Conservation (phyloP, 2,329 filamentous ascomycete species). For the Trichothecium roseum region DNA sequence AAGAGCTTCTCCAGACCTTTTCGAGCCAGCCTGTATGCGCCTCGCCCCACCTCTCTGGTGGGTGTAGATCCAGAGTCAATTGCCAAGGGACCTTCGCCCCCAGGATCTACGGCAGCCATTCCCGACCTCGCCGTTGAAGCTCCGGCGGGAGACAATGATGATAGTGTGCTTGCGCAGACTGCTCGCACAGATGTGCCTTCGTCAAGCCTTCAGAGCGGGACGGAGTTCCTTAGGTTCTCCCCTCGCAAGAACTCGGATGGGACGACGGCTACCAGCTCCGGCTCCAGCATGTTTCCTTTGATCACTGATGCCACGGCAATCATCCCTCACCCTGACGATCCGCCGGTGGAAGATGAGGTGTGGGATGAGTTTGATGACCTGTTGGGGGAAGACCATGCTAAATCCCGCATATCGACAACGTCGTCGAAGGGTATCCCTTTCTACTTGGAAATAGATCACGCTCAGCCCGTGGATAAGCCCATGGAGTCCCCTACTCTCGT, state of each 20-base stretch:
- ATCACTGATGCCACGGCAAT: constrained; percentile 56
- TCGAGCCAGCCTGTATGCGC: constrained; percentile 35
- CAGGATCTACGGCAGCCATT: constrained; percentile 23
- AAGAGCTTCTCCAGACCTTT: constrained; percentile 85
- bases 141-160: constrained; percentile 19
- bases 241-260: constrained; percentile 61
- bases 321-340: constrained; percentile 50
- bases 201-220: constrained; percentile 13
- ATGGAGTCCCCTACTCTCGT: constrained; percentile 39
- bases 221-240: constrained; percentile 67
- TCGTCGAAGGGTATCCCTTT: constrained; percentile 48
- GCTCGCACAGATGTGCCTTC: not conserved
- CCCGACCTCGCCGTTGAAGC: constrained; percentile 26
- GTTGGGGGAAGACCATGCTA: constrained; percentile 39
- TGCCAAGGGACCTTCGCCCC: constrained; percentile 32
- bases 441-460: constrained; percentile 34
- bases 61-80: constrained; percentile 25
- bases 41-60: constrained; percentile 15
- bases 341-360: constrained; percentile 70
- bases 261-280: constrained; percentile 40
- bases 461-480: constrained; percentile 10
- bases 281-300: constrained; percentile 53
- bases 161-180: constrained; percentile 9
- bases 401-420: constrained; percentile 38
- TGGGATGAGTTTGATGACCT: constrained; percentile 94